These are phyloP conservation scores for Gaeumannomyces tritici DNA, from an alignment of 2,329 filamentous ascomycete species.

Conservation along the genomic window DNA sequence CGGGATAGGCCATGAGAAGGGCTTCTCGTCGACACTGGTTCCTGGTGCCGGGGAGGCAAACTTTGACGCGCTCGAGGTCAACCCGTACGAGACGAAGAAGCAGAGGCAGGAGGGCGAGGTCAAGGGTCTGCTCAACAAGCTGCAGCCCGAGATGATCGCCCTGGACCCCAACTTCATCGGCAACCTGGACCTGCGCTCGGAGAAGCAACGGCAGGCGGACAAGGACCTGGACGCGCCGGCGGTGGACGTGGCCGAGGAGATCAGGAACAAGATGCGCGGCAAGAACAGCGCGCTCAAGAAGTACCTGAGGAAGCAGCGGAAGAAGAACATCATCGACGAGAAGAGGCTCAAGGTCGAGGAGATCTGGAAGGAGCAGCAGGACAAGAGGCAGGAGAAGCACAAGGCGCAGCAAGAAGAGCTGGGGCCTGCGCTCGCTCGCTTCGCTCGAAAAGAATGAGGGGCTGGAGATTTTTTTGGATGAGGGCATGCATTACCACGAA, in stretches of 20 bases:
- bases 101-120: constrained; percentile 92
- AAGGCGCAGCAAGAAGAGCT: constrained; percentile 61
- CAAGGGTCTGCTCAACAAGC: constrained; percentile 81
- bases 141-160: constrained; percentile 94
- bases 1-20: constrained; percentile 72
- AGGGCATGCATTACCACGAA: constrained; percentile 3
- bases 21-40: constrained; percentile 83
- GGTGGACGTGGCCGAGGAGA: constrained; percentile 46
- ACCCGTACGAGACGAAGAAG: constrained; percentile 89
- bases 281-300: constrained; percentile 84
- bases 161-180: constrained; percentile 89
- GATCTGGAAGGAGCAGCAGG: constrained; percentile 63
- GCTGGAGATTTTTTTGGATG: neutral
- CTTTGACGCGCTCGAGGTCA: constrained; percentile 86
- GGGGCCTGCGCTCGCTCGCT: constrained; percentile 78
- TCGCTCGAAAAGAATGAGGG: constrained; percentile 59
- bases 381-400: constrained; percentile 53
- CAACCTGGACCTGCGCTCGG: constrained; percentile 70
- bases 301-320: constrained; percentile 83
- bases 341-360: constrained; percentile 81
- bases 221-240: constrained; percentile 67
- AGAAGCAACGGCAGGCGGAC: constrained; percentile 67
- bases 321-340: constrained; percentile 93
- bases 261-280: constrained; percentile 71
- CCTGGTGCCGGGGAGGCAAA: constrained; percentile 96